Evolutionary conservation across 345 rosid species (phyloP), one percentile per base, ranked within the genome.

Genomic region (Melaleuca quinquenervia): DNA sequence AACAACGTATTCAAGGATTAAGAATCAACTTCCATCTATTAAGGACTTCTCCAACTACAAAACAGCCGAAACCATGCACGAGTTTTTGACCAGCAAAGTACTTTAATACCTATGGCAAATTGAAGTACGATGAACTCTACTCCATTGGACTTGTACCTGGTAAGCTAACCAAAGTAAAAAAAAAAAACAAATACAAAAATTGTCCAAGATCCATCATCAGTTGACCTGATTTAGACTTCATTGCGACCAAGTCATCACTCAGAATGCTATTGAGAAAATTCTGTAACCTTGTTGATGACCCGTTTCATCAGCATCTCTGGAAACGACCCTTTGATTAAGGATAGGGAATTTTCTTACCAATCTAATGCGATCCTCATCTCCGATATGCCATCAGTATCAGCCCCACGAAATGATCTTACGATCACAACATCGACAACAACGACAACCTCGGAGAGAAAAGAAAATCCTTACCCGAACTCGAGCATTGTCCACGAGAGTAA

Each of bases 401-500:
- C 75, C 29, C 21, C 75, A n/a, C 45, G 21, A 64, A 41, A 15
- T 11, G 10, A 44, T 64, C 45, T 29, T 36, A 29, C 44, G 6
- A 29, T 11, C 53, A 29, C 32, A 14, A 60, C 14, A 48, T 41
- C n/a, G 32, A 7, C 29, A 56, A 11, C 12, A 21, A 21, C 11
- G 18, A 62, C 20, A 32, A 22, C 45, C 29, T n/a, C n/a, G 53
- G 5, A 53, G 44, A 15, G 6, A 58, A 10, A 76, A 22, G 84
- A 87, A 52, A 84, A 82, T 5, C 50, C 82, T 83, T 93, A 97
- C 99, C 95, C 98, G 90, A 84, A 96, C 94, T 13, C 99, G 98
- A 94, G 97, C 94, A 88, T 94, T 97, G 84, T 97, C 99, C 20
- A 97, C 99, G 16, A 97, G 96, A 84, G 98, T 94, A 86, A 97